A percentile compares a stretch with the other conserved stretches of the same genome.
Conservation (phyloP, 2,329 filamentous ascomycete species). For the Talaromyces verruculosus region DNA sequence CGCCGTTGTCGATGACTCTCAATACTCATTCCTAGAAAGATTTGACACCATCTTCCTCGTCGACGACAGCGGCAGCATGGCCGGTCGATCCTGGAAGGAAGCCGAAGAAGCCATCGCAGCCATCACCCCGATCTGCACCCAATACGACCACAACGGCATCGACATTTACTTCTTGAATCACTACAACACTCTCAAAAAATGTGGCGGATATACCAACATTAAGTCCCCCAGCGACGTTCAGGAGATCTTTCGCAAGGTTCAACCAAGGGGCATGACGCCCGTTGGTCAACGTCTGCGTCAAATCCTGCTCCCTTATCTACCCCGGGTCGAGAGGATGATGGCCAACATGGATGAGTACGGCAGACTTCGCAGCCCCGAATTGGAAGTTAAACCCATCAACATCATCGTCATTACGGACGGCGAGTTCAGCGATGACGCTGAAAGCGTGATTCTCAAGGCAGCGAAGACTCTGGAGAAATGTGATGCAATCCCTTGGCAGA, state of each 20-base stretch:
- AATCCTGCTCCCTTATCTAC: conserved; percentile 73
- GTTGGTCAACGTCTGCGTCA: conserved; percentile 69
- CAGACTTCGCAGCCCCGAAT: conserved; percentile 25
- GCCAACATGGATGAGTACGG: conserved; percentile 39
- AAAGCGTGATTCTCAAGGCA: conserved; percentile 64
- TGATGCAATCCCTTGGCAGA: conserved; percentile 73
- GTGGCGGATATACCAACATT: conserved; percentile 65
- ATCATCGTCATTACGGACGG: conserved; percentile 94
- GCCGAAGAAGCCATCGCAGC: conserved; percentile 66
- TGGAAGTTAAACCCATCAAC: conserved; percentile 72
- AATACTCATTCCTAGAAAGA: conserved; percentile 69
- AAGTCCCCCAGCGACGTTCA: conserved; percentile 58
- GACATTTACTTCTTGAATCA: conserved; percentile 91
- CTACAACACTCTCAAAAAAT: conserved; percentile 38
- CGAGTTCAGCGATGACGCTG: conserved; percentile 73
- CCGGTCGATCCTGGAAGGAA: conserved; percentile 72
- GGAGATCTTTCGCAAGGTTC: conserved; percentile 67
- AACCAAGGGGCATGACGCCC: conserved; percentile 67
- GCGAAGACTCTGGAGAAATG: conserved; percentile 70
- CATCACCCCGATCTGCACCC: conserved; percentile 79
- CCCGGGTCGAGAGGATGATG: conserved; percentile 49
- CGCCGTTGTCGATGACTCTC: conserved; percentile 54
- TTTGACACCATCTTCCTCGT: conserved; percentile 92
- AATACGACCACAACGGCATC: conserved; percentile 78
- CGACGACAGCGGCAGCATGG: conserved; percentile 90